Base-by-base conservation (phyloP, 257 asterid genomes). In the Orobanche coerulescens region DNA sequence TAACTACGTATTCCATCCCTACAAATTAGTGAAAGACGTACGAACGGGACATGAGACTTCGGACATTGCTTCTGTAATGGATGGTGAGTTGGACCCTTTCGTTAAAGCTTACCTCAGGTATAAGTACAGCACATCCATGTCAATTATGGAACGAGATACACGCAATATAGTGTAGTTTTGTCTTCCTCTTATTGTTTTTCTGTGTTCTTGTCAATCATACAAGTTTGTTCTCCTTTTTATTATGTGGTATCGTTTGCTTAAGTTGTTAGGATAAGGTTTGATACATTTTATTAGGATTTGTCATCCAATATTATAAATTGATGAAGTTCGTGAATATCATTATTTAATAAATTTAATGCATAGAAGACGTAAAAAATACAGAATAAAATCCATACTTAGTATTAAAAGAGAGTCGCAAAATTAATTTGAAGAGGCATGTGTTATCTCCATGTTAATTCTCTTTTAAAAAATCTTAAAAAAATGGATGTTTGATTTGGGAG, bases 1-100 rank as follows among this genome's bases (percentile, higher is more conserved):
- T 2, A 89, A 93, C 80, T 93, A 93, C 15, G 96, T 93, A 4
- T 93, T 93, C 67, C 96, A 93, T 73, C 97, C 97, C 0, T 93
- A 93, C 87, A 89, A 89, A 75, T 54, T 93, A 23, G 99, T 89
- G 74, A 93, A 93, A 76, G 97, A 89, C 69, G 90, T 89, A 6
- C 76, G 96, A 8, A 86, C 99, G 0, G 95, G 92, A 31, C 71
- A 71, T 1, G 97, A 93, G 70, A 88, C 97, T 28, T 69, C 94
- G 1, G 97, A 93, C 72, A 75, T 89, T 24, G 68, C 81, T 48
- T 77, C 96, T 26, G 99, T 93, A 23, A 84, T 92, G 97, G 98
- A 93, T 72, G 98, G 98, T 15, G 97, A 93, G 31, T 74, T 93
- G 11, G 95, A 93, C 49, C 87, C 95, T 58, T 92, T 92, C 78